Evolutionary conservation across 2,329 filamentous ascomycete genomes (phyloP), one percentile per base, ranked within the genome.

Genomic region (Cryphonectria radicalis): DNA sequence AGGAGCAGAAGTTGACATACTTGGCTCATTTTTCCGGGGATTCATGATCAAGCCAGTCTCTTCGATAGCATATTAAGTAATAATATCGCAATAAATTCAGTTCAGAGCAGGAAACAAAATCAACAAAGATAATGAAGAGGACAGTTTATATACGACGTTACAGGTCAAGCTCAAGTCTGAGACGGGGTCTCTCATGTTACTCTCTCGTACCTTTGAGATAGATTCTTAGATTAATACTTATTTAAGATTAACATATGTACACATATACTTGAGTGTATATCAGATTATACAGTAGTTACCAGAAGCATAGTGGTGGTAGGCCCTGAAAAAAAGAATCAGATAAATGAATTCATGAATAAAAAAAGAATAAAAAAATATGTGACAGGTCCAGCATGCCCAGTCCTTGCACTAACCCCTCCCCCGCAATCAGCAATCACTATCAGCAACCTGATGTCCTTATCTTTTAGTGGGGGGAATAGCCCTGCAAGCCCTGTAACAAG

Each of bases 11-110:
- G 62, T 75, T 1, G 66, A 69, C 14, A 60, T 46, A 2, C 25
- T 79, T 1, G 25, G 62, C 17, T 37, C 67, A 10, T 79, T 79
- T 59, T 79, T 79, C 46, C 14, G 67, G 0, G 63, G 70, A 0
- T 77, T 79, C 65, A 68, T 79, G 66, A 68, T 5, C 11, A 1
- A 40, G 28, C 17, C 8, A 35, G 25, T 35, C 35, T 25, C 37
- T 13, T 28, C 25, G 50, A 53, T 32, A 14, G 3, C 5, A 40
- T 62, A 10, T 22, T 14, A 5, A 22, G 25, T 25, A 55, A n/a
- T n/a, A n/a, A 53, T 6, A 22, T 25, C 50, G 8, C 22, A 11
- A n/a, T 11, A 8, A 25, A 22, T 22, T 10, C 11, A 10, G 37
- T 0, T 13, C 10, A 10, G 3, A 40, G 1, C 2, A 40, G 37